Evolutionary conservation across 139 green algal genomes (phyloP), one percentile per base, ranked within the genome.

Genomic region (Tetratostichococcus sp.): DNA sequence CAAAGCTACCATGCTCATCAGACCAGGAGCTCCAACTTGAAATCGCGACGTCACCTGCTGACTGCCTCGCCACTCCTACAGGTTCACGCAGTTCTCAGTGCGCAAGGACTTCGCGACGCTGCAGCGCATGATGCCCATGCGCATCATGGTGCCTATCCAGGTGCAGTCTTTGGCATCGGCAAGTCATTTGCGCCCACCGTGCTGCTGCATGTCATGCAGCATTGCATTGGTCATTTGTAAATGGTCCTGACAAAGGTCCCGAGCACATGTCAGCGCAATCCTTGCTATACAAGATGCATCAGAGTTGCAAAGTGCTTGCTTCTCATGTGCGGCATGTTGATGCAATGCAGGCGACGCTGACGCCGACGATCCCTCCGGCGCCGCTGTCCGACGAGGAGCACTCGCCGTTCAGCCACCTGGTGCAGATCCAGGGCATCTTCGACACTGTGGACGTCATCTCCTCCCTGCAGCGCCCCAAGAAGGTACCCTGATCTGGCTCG

Each of bases 381-480:
- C 79, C 69, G 0, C 65, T 73, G 75, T 39, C 32, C 30, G 77
- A 77, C 25, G 68, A 43, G 42, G 42, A 30, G 35, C 71, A 78
- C 72, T 71, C 75, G 34, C 77, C 74, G 25, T 73, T 75, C 57
- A 59, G 62, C 39, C 35, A 69, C 25, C 35, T 83, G n/a, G 79
- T 92, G 11, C 94, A 83, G 39, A 91, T 98, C n/a, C 74, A 75
- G 2, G 85, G 77, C 19, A 89, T 98, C 30, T 67, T 84, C 70
- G 93, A 98, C 79, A 77, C 90, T n/a, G 85, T 98, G 8, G 66
- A 89, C 65, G 76, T 97, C 21, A 85, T 98, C 82, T 21, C 59
- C 14, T 95, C 87, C 30, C 79, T 97, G 69, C 90, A 97, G 87
- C 83, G 86, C 62, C 95, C 95, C 57, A 98, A 98, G 78, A 97